A percentile compares a stretch with the other conserved stretches of the same genome.
Conservation (phyloP, 345 rosid genomes). For the Clausena lansium region DNA sequence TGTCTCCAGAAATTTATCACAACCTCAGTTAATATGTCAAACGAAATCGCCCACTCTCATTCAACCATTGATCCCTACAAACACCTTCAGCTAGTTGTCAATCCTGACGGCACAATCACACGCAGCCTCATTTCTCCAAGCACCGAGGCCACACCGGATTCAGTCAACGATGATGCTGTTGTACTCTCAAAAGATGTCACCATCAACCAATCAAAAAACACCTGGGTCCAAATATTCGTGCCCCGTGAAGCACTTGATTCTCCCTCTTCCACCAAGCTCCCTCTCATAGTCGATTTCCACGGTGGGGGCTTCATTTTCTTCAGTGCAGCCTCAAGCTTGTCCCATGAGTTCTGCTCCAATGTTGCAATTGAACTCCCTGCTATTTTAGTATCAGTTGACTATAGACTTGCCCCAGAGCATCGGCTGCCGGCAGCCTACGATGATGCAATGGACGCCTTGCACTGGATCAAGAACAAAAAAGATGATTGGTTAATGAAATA, state of each 20-base stretch:
- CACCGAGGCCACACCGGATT: too few species aligned
- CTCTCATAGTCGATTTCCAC: conserved; percentile 55
- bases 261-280: conserved; percentile 32
- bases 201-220: conserved; percentile 26
- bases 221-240: conserved; percentile 34
- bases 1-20: too few species aligned
- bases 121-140: too few species aligned
- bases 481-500: conserved; percentile 37
- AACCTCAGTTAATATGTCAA: neutral
- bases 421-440: conserved; percentile 68
- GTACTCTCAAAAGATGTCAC: conserved; percentile 25
- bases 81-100: neutral
- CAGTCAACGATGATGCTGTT: too few species aligned
- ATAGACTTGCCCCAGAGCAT: conserved; percentile 63
- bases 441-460: conserved; percentile 51
- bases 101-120: too few species aligned
- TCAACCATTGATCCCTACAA: neutral
- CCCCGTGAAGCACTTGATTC: conserved; percentile 10
- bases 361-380: conserved; percentile 33
- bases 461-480: conserved; percentile 26
- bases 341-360: conserved; percentile 36
- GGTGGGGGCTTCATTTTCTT: conserved; percentile 56
- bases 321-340: conserved; percentile 14
- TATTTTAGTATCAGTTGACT: conserved; percentile 43
- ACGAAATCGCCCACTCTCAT: neutral